Conservation (phyloP, 345 rosid species). For the Populus deltoides region DNA sequence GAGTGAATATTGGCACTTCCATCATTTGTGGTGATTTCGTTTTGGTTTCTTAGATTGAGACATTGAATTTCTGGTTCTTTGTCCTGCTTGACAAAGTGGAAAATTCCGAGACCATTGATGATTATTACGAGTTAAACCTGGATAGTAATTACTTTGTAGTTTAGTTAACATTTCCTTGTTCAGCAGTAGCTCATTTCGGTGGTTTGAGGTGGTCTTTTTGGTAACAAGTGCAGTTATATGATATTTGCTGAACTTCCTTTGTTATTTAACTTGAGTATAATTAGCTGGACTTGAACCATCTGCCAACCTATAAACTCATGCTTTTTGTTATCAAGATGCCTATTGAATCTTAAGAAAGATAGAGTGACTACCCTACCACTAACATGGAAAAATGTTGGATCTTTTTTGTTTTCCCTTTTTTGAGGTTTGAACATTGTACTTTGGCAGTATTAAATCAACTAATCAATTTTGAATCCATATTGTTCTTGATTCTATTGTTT, state of each 20-base stretch:
- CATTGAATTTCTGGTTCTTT: slow-evolving; percentile 2
- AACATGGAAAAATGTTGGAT: neutral
- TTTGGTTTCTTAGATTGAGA: neutral
- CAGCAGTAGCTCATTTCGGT: neutral
- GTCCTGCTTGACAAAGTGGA: neutral
- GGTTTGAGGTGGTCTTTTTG: neutral
- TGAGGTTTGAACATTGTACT: neutral
- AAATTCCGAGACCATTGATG: neutral
- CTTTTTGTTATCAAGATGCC: neutral
- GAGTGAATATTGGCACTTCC: neutral
- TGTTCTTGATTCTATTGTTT: neutral
- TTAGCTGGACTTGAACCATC: neutral
- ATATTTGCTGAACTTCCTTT: neutral
- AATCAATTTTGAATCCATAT: neutral
- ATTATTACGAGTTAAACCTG: neutral
- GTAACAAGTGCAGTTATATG: neutral
- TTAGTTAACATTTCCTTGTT: neutral
- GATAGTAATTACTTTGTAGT: neutral
- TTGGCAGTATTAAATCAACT: neutral
- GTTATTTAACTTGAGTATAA: neutral
- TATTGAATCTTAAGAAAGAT: neutral
- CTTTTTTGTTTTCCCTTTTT: neutral
- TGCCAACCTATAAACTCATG: neutral
- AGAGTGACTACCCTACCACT: neutral
- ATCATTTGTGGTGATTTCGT: neutral